Percentiles rank a stretch among this genome's conserved stretches.
Conservation (phyloP, 305 asterid genomes). For the Nicotiana rustica region DNA sequence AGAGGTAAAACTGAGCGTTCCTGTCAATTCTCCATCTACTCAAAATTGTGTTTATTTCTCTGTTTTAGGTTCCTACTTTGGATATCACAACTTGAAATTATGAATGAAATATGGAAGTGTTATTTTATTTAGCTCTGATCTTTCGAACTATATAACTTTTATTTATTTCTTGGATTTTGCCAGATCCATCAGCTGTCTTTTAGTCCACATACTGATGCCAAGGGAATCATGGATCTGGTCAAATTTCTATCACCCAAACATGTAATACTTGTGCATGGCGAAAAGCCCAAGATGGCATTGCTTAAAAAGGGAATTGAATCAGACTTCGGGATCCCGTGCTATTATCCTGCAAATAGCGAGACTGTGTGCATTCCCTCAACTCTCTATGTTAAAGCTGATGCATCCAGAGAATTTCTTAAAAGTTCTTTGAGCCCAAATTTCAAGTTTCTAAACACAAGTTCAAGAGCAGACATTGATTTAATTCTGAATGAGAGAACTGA, state of each 20-base stretch:
- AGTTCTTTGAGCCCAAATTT: constrained; percentile 74
- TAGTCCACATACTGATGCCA: constrained; percentile 95
- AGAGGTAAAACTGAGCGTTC: background rate
- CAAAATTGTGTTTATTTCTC: constrained; percentile 11
- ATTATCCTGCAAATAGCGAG: constrained; percentile 81
- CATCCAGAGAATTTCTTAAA: constrained; percentile 63
- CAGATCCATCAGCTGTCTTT: constrained; percentile 92
- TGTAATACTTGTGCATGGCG: constrained; percentile 92
- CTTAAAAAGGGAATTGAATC: constrained; percentile 67
- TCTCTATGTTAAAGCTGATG: constrained; percentile 59
- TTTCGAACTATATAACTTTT: background rate
- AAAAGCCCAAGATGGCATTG: constrained; percentile 78
- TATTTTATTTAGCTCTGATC: background rate
- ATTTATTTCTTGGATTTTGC: constrained; percentile 22
- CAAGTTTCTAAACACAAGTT: constrained; percentile 55
- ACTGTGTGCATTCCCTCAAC: constrained; percentile 61
- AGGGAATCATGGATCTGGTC: constrained; percentile 91
- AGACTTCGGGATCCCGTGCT: constrained; percentile 69
- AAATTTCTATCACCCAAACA: constrained; percentile 90
- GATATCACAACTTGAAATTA: background rate
- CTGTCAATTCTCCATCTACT: background rate
- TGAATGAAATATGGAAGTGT: background rate
- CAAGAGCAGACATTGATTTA: constrained; percentile 39
- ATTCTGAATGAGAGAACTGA: constrained; percentile 39
- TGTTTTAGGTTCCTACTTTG: constrained; percentile 2